phyloP scores from a whole-genome alignment of 768 basidiomycete genomes.

The Hericium coralloides region DNA sequence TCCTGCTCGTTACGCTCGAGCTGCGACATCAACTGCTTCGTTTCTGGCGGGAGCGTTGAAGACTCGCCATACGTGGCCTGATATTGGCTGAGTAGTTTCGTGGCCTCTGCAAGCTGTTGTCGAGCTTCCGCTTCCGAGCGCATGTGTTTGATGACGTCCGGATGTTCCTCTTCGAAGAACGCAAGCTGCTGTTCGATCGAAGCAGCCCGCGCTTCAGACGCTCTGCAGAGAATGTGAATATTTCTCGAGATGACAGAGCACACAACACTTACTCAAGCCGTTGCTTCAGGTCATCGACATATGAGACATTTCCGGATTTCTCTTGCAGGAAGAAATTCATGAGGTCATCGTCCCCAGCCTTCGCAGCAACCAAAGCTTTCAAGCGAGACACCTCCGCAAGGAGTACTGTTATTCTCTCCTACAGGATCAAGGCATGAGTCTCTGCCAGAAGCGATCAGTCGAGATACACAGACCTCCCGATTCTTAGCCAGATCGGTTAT shows the following conservation, averaged over 20 bases:
- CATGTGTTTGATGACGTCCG: constrained; percentile 44
- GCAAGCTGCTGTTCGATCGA: constrained; percentile 46
- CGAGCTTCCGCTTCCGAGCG: constrained; percentile 41
- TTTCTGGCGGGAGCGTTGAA: constrained; percentile 37
- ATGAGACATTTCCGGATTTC: constrained; percentile 40
- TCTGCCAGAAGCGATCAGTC: neutral
- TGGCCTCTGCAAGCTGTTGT: constrained; percentile 36
- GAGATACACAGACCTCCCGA: constrained; percentile 1
- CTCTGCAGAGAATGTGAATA: constrained; percentile 28
- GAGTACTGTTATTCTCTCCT: constrained; percentile 69
- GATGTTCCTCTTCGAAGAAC: constrained; percentile 35
- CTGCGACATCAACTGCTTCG: constrained; percentile 38
- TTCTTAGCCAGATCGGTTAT: constrained; percentile 6
- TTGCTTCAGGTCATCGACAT: constrained; percentile 43
- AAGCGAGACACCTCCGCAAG: constrained; percentile 65
- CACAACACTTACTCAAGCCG: constrained; percentile 42
- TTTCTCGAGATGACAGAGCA: neutral
- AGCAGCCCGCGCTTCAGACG: constrained; percentile 36
- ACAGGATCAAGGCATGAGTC: neutral
- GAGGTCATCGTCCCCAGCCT: constrained; percentile 60
- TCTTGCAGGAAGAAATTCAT: constrained; percentile 60
- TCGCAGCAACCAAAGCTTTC: constrained; percentile 70
- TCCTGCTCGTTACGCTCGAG: constrained; percentile 64
- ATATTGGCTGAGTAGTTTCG: constrained; percentile 48
- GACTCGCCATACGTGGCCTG: constrained; percentile 54